Evolutionary conservation across 306 rosid genomes (phyloP).

Genomic region (Prunus dulcis): DNA sequence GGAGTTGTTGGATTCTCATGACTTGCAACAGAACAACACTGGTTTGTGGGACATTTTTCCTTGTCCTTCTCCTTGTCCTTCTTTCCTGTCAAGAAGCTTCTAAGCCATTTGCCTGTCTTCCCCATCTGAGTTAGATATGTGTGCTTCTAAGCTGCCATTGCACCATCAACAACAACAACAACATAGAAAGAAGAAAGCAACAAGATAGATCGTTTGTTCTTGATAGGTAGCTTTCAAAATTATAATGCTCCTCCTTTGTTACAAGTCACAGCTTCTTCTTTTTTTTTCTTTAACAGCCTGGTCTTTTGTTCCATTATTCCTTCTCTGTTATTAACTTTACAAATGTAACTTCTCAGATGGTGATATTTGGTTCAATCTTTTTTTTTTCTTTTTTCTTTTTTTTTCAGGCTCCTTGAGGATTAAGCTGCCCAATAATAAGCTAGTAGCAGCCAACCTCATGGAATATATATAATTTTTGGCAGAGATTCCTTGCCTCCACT

Average conservation of each 20-base stretch:
- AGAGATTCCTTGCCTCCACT: conserved; percentile 37
- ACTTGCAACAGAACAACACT: conserved; percentile 30
- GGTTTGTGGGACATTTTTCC: conserved; percentile 34
- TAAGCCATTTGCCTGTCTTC: conserved; percentile 79
- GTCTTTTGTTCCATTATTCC: conserved; percentile 26
- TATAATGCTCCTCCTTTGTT: background rate
- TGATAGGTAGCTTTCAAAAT: conserved; percentile 34
- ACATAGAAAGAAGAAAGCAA: conserved; percentile 38
- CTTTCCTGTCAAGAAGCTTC: conserved; percentile 70
- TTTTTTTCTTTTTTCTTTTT: conserved; percentile 27
- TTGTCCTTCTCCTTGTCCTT: conserved; percentile 36
- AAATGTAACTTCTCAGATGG: conserved; percentile 20
- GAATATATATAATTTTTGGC: conserved; percentile 9
- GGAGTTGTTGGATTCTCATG: conserved; percentile 56
- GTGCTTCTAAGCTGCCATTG: conserved; percentile 26
- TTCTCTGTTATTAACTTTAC: conserved; percentile 6
- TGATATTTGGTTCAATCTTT: conserved; percentile 18
- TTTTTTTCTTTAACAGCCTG: conserved; percentile 32
- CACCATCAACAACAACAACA: conserved; percentile 30
- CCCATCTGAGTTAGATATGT: conserved; percentile 55
- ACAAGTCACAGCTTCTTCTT: conserved; percentile 14
- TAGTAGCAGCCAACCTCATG: conserved; percentile 17
- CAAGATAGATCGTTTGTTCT: conserved; percentile 19
- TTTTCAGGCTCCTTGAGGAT: conserved; percentile 21
- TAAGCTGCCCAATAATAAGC: conserved; percentile 15